Conservation (phyloP, 371 early-diverging fungal species). For the Quaeritorhiza haematococci region DNA sequence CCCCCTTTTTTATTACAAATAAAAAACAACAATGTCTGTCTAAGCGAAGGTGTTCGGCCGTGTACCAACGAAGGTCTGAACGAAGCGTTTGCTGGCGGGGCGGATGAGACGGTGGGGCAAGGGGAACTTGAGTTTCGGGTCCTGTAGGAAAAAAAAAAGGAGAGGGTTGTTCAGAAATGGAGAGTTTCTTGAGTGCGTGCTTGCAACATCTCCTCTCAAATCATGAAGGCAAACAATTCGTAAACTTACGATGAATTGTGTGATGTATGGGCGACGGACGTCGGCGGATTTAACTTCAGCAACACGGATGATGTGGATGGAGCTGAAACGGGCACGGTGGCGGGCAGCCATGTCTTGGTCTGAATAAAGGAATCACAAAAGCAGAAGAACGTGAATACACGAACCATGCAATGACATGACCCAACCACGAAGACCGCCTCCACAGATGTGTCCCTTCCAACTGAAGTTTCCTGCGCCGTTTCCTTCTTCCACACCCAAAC, state of each 20-base stretch:
- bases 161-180: too few species aligned
- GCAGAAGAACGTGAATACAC: background rate
- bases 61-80: conserved; percentile 80
- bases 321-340: conserved; percentile 97
- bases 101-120: conserved; percentile 93
- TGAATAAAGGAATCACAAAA: conserved; percentile 23
- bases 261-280: conserved; percentile 96
- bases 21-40: conserved; percentile 6
- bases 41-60: conserved; percentile 88
- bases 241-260: conserved; percentile 69
- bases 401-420: background rate
- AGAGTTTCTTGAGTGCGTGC: too few species aligned
- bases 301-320: conserved; percentile 97
- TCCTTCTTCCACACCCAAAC: too few species aligned
- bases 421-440: background rate
- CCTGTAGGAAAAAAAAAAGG: conserved; percentile 10
- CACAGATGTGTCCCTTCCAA: too few species aligned
- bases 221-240: background rate
- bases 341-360: conserved; percentile 99
- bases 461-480: too few species aligned
- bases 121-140: conserved; percentile 91
- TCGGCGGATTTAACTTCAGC: conserved; percentile 83
- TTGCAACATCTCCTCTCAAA: background rate
- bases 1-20: too few species aligned
- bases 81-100: conserved; percentile 62